These are phyloP conservation scores for Xylaria sp. DNA, from an alignment of 2,329 filamentous ascomycete species.

Conservation along the genomic window DNA sequence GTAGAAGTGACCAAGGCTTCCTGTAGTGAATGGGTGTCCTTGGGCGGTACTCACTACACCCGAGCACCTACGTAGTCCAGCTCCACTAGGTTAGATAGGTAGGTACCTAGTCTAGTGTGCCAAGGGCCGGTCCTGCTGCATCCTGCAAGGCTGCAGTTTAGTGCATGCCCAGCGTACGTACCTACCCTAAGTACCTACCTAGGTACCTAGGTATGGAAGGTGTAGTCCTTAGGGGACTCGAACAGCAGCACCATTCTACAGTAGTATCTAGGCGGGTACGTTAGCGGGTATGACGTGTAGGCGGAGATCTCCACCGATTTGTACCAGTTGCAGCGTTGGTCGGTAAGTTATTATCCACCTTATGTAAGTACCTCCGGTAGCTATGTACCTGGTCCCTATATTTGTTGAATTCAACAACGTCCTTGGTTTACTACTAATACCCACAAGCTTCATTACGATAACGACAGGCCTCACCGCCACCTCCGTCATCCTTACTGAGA, in stretches of 20 bases:
- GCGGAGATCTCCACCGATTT: conserved; percentile 10
- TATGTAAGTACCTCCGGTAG: neutral
- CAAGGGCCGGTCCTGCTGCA: conserved; percentile 6
- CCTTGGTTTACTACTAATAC: neutral
- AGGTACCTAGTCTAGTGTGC: neutral
- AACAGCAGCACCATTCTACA: neutral
- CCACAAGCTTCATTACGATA: neutral
- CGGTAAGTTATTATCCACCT: neutral
- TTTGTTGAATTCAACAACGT: neutral
- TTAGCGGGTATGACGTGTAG: conserved; percentile 22
- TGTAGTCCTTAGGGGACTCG: too few species aligned
- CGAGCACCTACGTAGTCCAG: neutral
- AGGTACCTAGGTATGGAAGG: neutral
- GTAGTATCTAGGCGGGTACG: neutral
- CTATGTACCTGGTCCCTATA: neutral
- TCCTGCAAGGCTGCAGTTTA: conserved; percentile 21
- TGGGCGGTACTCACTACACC: neutral
- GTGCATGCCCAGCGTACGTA: too few species aligned
- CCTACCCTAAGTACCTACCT: too few species aligned
- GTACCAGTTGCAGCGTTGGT: neutral
- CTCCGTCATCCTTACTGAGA: neutral
- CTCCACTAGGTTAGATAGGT: neutral
- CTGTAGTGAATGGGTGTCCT: neutral
- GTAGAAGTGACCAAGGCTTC: neutral
- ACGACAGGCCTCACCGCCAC: conserved; percentile 10